Evolutionary conservation across 768 basidiomycete genomes (phyloP).

Genomic region (Tubosaeta brunneosetosa): DNA sequence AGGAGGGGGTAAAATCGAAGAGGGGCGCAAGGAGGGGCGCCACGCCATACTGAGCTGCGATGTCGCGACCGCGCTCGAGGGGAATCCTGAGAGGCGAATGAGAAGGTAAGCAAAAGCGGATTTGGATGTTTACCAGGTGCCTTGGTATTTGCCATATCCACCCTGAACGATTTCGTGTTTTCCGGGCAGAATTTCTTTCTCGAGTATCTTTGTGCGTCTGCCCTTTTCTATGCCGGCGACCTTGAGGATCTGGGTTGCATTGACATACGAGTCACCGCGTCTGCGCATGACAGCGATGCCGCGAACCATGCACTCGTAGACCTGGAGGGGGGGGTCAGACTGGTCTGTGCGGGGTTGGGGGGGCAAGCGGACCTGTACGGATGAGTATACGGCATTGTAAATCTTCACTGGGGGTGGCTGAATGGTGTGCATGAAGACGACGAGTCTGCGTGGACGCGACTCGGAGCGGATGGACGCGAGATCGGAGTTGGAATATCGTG

Average conservation of each 20-base stretch:
- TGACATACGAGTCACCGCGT: constrained; percentile 90
- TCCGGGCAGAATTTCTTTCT: constrained; percentile 94
- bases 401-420: constrained; percentile 67
- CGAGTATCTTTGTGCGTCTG: constrained; percentile 89
- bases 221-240: constrained; percentile 98
- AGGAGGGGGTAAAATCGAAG: constrained; percentile 87
- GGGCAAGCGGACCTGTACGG: constrained; percentile 59
- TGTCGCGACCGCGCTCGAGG: constrained; percentile 87
- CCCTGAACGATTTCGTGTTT: constrained; percentile 98
- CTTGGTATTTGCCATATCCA: constrained; percentile 98
- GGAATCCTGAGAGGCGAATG: constrained; percentile 69
- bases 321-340: constrained; percentile 42
- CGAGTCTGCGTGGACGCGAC: constrained; percentile 26
- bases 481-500: constrained; percentile 32
- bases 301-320: constrained; percentile 97
- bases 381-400: constrained; percentile 90
- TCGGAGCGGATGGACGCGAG: constrained; percentile 23
- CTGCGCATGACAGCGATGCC: constrained; percentile 99
- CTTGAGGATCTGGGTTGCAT: constrained; percentile 98
- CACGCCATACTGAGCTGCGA: constrained; percentile 90
- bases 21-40: constrained; percentile 81
- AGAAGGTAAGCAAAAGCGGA: constrained; percentile 4
- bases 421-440: constrained; percentile 30
- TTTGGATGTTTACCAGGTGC: constrained; percentile 74
- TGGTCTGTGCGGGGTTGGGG: background rate